Evolutionary conservation across 129 eudicot species (phyloP).

Genomic region (Daucus carota): DNA sequence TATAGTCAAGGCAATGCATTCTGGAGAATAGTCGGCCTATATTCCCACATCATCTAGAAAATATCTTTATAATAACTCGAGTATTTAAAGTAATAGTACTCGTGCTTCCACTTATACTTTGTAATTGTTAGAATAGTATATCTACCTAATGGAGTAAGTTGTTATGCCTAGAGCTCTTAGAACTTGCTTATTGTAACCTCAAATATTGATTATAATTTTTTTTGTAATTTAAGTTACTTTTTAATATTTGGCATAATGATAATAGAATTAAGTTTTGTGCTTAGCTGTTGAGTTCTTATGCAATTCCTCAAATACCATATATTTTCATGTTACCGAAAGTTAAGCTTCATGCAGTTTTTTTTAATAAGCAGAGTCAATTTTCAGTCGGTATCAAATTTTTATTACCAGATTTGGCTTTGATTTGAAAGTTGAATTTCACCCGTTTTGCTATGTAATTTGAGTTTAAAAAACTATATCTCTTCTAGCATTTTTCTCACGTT

Average conservation of each 20-base stretch:
- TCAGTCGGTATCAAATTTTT: not conserved
- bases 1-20: not conserved
- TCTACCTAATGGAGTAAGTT: not conserved
- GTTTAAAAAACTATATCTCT: not conserved
- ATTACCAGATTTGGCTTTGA: not conserved
- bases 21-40: not conserved
- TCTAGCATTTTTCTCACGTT: conserved; percentile 13
- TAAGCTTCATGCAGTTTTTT: not conserved
- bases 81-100: not conserved
- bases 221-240: not conserved
- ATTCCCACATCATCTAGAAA: not conserved
- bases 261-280: not conserved
- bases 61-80: not conserved
- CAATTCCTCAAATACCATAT: not conserved
- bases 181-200: not conserved
- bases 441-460: not conserved
- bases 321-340: not conserved
- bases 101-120: not conserved
- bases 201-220: no score
- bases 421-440: not conserved
- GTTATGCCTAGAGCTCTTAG: not conserved
- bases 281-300: not conserved
- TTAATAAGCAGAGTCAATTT: not conserved
- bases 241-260: not conserved
- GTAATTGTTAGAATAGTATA: not conserved